phyloP scores from a whole-genome alignment of 164 flowering plant genomes.

The Brasenia schreberi region DNA sequence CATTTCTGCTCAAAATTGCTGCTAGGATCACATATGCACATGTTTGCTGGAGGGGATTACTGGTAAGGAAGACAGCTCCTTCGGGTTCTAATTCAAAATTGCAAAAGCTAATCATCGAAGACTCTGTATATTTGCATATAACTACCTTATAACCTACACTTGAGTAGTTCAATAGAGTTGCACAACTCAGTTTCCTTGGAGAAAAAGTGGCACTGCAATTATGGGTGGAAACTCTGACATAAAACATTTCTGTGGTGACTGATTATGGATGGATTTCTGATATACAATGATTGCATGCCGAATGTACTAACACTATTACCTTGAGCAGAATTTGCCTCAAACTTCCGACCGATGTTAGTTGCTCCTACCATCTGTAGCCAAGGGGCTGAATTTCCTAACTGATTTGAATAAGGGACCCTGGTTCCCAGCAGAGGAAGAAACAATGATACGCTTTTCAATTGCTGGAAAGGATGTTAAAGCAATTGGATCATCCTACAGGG shows the following conservation, averaged over 20 bases:
- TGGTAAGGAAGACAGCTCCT: neutral
- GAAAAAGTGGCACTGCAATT: too few species aligned
- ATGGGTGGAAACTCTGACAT: too few species aligned
- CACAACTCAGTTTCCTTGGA: too few species aligned
- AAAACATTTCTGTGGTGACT: too few species aligned
- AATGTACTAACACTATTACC: constrained; percentile 5
- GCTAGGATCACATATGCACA: neutral
- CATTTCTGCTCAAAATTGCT: neutral
- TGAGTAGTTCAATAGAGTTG: too few species aligned
- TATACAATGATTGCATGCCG: too few species aligned
- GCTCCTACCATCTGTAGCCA: constrained; percentile 14
- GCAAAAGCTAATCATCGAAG: too few species aligned
- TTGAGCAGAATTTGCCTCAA: constrained; percentile 1
- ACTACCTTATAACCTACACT: too few species aligned
- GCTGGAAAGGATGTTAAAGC: constrained; percentile 4
- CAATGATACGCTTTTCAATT: constrained; percentile 5
- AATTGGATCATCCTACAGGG: neutral
- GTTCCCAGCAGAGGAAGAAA: constrained; percentile 6
- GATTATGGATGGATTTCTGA: too few species aligned
- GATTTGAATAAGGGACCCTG: constrained; percentile 1
- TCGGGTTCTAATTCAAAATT: neutral
- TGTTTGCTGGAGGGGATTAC: neutral
- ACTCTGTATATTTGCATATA: too few species aligned
- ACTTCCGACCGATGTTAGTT: constrained; percentile 7
- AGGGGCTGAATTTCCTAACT: constrained; percentile 4